Base-by-base conservation (phyloP, 768 basidiomycete genomes). In the Rhodotorula kratochvilovae region DNA sequence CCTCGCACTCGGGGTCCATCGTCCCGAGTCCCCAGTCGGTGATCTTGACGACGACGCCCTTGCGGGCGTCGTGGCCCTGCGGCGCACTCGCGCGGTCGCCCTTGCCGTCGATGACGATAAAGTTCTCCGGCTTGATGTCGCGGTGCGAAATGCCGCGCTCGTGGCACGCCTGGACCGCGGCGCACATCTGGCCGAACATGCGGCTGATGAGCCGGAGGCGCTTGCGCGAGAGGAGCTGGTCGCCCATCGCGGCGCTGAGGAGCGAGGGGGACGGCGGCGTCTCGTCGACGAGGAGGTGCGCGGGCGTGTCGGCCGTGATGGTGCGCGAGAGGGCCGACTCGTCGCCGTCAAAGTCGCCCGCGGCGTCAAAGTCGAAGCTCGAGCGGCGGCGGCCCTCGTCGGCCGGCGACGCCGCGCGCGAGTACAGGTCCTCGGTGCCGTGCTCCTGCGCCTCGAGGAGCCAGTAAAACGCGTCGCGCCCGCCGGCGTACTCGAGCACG, bases 131-230 rank as follows among this genome's bases (percentile, higher is more conserved):
- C 83, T 99, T 99, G 85, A 99, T 97, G 81, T 99, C 95, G 71
- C 95, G 87, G 80, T 99, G 95, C 79, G 89, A 92, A 71, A 99
- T 90, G 48, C 88, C 88, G 71, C 89, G 87, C 27, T 88, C 88
- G 79, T 99, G 95, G 81, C 95, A 97, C 12, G 89, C 87, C 6
- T 91, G 91, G 21, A 99, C 94, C 55, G 95, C 94, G 73, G 94
- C 91, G 79, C 95, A 98, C 95, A 99, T 99, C 82, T 98, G 96
- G 29, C 87, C 84, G 81, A 99, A 98, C 95, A 99, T 99, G 79
- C 90, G 89, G 6, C 93, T 88, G 78, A 99, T 92, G 75, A 99
- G 87, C 25, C 90, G 89, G 39, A 99, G 86, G 68, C 95, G 89
- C 51, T 89, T 89, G 66, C 87, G 86, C 36, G 90, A 91, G 64